Base-by-base conservation (phyloP, 164 flowering plant species). In the Aristolochia contorta region DNA sequence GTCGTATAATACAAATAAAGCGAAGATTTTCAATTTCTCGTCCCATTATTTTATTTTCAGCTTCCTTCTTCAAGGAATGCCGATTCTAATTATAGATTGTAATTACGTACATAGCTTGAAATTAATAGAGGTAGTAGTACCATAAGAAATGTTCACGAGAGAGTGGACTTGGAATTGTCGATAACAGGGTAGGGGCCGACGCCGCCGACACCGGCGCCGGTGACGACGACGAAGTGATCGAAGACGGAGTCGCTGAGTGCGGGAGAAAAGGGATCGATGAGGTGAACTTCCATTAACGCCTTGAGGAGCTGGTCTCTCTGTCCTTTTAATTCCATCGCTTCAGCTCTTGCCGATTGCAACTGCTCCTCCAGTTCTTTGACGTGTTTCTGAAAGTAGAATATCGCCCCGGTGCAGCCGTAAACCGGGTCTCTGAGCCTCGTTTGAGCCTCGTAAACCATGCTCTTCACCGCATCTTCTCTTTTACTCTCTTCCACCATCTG, bases 321-420 rank as follows among this genome's bases (percentile, higher is more conserved):
- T 24, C 37, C 62, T 51, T 67, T 70, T 12, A 24, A 13, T 9
- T 50, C 51, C 10, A 51, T 27, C 12, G 57, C 46, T 41, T 57
- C 48, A 16, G 61, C 56, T 14, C 22, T 22, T 18, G 54, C 50
- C 2, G 32, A 16, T 25, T 57, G 84, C 52, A 86, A 78, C 62
- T 86, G 85, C 90, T 78, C 77, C 70, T 86, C 82, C 1, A 84
- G 74, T 56, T 81, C 77, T 12, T 82, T 71, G 9, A 86, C 84
- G 60, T 84, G 85, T 67, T 75, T 78, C 66, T 86, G 90, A 41
- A 86, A 64, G 68, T 73, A 79, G 0, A 85, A 83, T 12, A 86
- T 82, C 20, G 90, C 82, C 18, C 94, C 90, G 2, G 79, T 80
- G 27, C 88, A 81, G 1, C 94, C 93, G 16, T 84, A 84, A 30